These are phyloP conservation scores for Candida frijolesensis DNA, from an alignment of 1,139 yeast genomes.

Conservation along the genomic window DNA sequence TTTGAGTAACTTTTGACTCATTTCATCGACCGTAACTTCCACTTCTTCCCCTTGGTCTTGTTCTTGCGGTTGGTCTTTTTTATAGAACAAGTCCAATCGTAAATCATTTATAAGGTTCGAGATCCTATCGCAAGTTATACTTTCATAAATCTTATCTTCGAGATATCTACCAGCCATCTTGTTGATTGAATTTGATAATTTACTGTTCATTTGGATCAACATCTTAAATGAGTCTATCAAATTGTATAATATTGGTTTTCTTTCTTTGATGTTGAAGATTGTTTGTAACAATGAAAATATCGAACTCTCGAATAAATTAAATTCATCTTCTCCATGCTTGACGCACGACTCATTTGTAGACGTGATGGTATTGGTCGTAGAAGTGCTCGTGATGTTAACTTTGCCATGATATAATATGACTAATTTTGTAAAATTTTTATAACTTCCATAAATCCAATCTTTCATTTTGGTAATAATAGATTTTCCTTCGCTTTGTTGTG, in stretches of 20 bases:
- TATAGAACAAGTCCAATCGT: constrained; percentile 23
- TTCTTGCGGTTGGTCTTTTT: constrained; percentile 4
- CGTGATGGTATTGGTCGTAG: background rate
- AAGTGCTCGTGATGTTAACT: background rate
- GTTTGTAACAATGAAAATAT: constrained; percentile 31
- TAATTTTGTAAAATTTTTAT: constrained; percentile 2
- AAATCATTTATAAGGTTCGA: constrained; percentile 22
- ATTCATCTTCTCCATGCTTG: constrained; percentile 6
- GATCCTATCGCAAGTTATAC: constrained; percentile 22
- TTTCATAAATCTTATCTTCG: constrained; percentile 18
- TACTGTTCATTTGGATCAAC: constrained; percentile 15
- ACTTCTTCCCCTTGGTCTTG: background rate
- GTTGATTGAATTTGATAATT: constrained; percentile 22
- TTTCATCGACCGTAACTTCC: constrained; percentile 7
- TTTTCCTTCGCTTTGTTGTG: background rate
- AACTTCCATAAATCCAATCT: background rate
- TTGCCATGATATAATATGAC: background rate
- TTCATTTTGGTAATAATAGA: background rate
- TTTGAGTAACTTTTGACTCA: constrained; percentile 7
- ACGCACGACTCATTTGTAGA: background rate
- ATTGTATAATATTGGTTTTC: constrained; percentile 32
- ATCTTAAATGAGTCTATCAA: constrained; percentile 17
- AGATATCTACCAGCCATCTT: constrained; percentile 18
- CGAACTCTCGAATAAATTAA: constrained; percentile 22
- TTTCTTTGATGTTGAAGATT: constrained; percentile 26